Base-by-base conservation (phyloP, 352 stramenopile species). In the Phytophthora kernoviae region DNA sequence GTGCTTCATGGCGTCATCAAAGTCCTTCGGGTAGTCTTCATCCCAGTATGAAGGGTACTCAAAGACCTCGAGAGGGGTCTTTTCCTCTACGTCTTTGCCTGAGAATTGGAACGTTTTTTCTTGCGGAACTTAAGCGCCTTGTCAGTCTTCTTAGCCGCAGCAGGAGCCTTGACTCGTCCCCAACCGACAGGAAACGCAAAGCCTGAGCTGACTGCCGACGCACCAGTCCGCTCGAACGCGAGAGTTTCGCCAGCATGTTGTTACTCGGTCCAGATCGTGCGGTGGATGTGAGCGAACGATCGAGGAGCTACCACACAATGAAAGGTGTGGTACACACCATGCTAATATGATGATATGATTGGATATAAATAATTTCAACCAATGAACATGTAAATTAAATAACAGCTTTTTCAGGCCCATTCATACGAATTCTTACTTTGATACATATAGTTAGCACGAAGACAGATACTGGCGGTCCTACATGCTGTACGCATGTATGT, bases 1-100 rank as follows among this genome's bases (percentile, higher is more conserved):
- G 73, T 93, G 84, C 77, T 93, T 93, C 84, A 93, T 93, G 20
- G 60, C 66, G 46, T 92, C 72, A 55, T 88, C 80, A 62, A 93
- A 93, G 40, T 74, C 72, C 34, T 45, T 54, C 0, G 84, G 84
- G 45, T 88, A 93, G 66, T 93, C 84, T 24, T 86, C 73, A 55
- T 77, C 65, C 80, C 80, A 93, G 69, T 91, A 93, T 43, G 79
- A 75, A 2, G 84, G 84, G 69, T 90, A 81, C 7, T 73, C 79
- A 52, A 93, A 93, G 32, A 79, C 62, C 66, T 93, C 84, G 11
- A 90, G 68, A 20, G 71, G 60, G 39, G 65, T 56, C 44, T 73
- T 63, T 26, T 39, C 15, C 27, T 69, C 48, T 17, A n/a, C 53
- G 53, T 84, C 68, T 41, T 84, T 57, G 55, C 81, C 75, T 24